Base-by-base conservation (phyloP, 148 eudicot genomes). In the Bassia scoparia region DNA sequence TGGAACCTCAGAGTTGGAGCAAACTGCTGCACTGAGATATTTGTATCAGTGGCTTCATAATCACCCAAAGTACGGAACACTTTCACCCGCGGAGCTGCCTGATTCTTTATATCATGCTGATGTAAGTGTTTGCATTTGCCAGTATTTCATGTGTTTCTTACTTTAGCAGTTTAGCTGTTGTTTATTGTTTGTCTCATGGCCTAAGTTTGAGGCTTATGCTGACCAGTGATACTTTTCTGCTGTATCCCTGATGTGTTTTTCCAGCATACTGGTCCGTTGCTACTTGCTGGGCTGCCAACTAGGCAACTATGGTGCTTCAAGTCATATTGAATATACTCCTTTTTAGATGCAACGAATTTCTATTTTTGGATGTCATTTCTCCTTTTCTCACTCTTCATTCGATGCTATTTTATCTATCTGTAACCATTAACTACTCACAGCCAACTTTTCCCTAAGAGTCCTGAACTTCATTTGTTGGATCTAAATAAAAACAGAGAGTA, bases 11-110 rank as follows among this genome's bases (percentile, higher is more conserved):
- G 99, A 91, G 79, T 76, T 95, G 87, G 99, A 92, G 83, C 97
- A 86, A 86, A 75, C 85, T 76, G 86, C 93, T 77, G 99, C 99
- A 21, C 83, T 95, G 83, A 89, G 86, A 80, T 95, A 95, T 79
- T 66, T 95, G 76, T 89, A 87, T 67, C 79, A 96, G 76, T 95
- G 99, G 99, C 86, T 95, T 70, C 84, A 80, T 63, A 82, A 95
- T 77, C 97, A 95, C 65, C 87, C 97, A 21, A 86, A 82, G 72
- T 95, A 95, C 68, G 92, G 97, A 75, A 79, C 84, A 16, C 86
- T 95, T 67, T 87, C 90, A 61, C 84, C 92, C 23, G 83, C 73
- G 7, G 87, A 89, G 56, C 81, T 80, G 82, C 75, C 93, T 58
- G 89, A 78, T 69, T 84, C 93, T 55, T 93, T 89, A 15, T 89